These are phyloP conservation scores for Massarina eburnea DNA, from an alignment of 2,329 filamentous ascomycete species.

Conservation along the genomic window DNA sequence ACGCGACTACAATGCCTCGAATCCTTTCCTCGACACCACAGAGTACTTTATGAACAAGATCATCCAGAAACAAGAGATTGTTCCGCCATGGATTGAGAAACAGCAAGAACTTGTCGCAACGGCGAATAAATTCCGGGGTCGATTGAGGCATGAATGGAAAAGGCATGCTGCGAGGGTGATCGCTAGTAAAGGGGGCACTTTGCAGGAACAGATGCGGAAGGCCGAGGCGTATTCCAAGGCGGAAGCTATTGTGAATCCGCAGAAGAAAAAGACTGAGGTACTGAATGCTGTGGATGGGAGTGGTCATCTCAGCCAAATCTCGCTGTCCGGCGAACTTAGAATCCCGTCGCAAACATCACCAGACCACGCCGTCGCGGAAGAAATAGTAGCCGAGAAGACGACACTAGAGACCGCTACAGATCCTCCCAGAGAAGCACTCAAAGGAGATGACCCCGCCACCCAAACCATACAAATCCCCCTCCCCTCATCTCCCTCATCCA, in stretches of 20 bases:
- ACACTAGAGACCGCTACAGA: slow-evolving; percentile 11
- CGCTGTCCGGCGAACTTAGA: slow-evolving; percentile 49
- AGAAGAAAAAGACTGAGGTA: slow-evolving; percentile 46
- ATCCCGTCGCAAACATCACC: slow-evolving; percentile 15
- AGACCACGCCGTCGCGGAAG: slow-evolving; percentile 23
- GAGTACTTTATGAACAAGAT: slow-evolving; percentile 99
- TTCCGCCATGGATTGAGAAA: slow-evolving; percentile 98
- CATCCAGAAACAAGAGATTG: slow-evolving; percentile 92
- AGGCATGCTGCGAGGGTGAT: slow-evolving; percentile 80
- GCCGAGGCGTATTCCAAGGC: slow-evolving; percentile 76
- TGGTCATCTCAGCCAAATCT: slow-evolving; percentile 53
- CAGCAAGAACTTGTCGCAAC: slow-evolving; percentile 83
- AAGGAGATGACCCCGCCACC: slow-evolving; percentile 11
- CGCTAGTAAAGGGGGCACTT: slow-evolving; percentile 70
- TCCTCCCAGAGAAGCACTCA: neutral
- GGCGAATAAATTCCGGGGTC: slow-evolving; percentile 67
- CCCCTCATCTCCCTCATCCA: slow-evolving; percentile 28
- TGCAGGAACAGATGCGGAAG: slow-evolving; percentile 70
- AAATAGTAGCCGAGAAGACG: slow-evolving; percentile 28
- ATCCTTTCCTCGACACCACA: slow-evolving; percentile 91
- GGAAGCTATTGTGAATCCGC: slow-evolving; percentile 67
- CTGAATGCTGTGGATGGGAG: slow-evolving; percentile 47
- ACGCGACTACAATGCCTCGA: slow-evolving; percentile 78
- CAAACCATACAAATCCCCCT: slow-evolving; percentile 18
- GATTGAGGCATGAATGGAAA: slow-evolving; percentile 82